phyloP scores from a whole-genome alignment of 805 yeast genomes.

The Cyberlindnera petersonii region DNA sequence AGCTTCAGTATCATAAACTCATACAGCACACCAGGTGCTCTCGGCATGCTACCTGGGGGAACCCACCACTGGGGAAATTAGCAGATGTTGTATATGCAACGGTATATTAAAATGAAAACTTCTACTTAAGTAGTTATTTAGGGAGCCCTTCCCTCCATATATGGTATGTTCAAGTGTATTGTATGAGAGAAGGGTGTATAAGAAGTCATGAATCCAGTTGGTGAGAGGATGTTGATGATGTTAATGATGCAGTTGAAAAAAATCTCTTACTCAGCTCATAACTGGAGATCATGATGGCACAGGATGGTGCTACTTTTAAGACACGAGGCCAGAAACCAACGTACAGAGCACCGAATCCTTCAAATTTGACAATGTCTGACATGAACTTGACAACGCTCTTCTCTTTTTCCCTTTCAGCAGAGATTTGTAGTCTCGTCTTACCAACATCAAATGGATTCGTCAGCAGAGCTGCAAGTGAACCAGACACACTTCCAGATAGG shows the following conservation, averaged over 20 bases:
- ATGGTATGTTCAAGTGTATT: not conserved
- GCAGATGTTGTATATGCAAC: too few relatives aligned
- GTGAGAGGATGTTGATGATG: not conserved
- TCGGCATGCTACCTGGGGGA: conserved; percentile 10
- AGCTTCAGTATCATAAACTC: conserved; percentile 18
- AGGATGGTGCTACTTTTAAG: conserved; percentile 90
- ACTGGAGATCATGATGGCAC: conserved; percentile 97
- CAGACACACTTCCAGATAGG: conserved; percentile 78
- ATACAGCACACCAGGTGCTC: conserved; percentile 22
- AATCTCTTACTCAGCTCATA: conserved; percentile 83
- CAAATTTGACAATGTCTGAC: conserved; percentile 56
- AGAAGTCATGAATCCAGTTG: not conserved
- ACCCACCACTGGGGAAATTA: conserved; percentile 8
- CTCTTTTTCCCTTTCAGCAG: conserved; percentile 30
- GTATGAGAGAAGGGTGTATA: not conserved
- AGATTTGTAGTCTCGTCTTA: conserved; percentile 85
- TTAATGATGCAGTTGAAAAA: conserved; percentile 25
- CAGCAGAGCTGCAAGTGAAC: conserved; percentile 75
- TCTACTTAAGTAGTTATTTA: too few relatives aligned
- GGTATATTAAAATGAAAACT: too few relatives aligned
- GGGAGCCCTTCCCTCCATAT: too few relatives aligned
- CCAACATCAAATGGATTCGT: conserved; percentile 98
- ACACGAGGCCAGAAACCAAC: conserved; percentile 85
- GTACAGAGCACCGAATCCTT: conserved; percentile 81
- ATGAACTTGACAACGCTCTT: conserved; percentile 69